These are phyloP conservation scores for Perkinsus marinus DNA, from an alignment of 169 alveolate species.

Conservation along the genomic window DNA sequence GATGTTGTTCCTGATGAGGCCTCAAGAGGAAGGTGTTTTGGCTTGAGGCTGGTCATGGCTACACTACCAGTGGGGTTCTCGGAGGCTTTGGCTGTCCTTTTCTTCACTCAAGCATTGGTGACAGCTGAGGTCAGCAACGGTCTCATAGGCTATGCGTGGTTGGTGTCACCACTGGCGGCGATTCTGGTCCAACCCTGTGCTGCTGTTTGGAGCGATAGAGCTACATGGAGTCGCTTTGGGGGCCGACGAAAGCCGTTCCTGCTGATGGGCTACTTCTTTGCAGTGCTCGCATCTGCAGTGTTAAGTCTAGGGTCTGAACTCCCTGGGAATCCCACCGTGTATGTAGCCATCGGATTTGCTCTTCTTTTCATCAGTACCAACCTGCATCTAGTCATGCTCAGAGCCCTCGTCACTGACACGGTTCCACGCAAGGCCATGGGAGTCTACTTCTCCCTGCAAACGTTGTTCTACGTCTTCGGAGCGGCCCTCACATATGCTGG, in stretches of 20 bases:
- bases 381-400: not conserved
- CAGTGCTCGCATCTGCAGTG: not conserved
- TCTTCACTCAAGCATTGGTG: not conserved
- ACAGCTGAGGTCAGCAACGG: not conserved
- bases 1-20: not conserved
- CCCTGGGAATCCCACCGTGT: not conserved
- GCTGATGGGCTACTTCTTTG: not conserved
- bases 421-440: not conserved
- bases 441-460: not conserved
- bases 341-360: not conserved
- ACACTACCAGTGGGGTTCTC: not conserved
- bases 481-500: not conserved
- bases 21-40: not conserved
- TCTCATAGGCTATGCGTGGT: not conserved
- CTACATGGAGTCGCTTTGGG: not conserved
- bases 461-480: not conserved
- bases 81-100: not conserved
- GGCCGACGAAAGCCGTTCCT: not conserved
- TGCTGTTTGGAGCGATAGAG: not conserved
- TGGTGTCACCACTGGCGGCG: not conserved
- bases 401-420: not conserved
- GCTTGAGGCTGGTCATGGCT: not conserved
- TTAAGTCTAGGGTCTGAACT: not conserved
- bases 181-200: not conserved
- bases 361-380: not conserved